Evolutionary conservation across 2,329 filamentous ascomycete species (phyloP), one percentile per base, ranked within the genome.

Genomic region (Achaetomium macrosporum): DNA sequence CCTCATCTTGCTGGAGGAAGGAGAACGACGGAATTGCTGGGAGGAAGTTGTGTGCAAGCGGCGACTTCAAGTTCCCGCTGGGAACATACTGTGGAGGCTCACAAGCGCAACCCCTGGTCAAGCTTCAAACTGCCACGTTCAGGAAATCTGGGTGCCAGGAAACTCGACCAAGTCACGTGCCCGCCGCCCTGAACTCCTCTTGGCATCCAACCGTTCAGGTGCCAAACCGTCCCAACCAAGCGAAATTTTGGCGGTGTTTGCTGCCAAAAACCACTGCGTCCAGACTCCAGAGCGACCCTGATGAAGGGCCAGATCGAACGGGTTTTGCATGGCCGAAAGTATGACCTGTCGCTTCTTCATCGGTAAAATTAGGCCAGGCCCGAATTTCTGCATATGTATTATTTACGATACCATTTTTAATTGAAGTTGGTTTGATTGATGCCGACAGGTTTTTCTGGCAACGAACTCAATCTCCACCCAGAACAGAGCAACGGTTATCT

Each of bases 91-190:
- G 25, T 35, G 49, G 15, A 50, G 25, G 33, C 47, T 53, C 50
- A 52, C 59, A 50, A 54, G 40, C 50, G 50, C 53, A 47, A 51
- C 53, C 54, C 57, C 29, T 36, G 53, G 56, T 54, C 54, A 55
- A 58, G 58, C 53, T 56, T 51, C 35, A 77, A 78, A 72, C 71
- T 77, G 76, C 76, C 76, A 78, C 76, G 76, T 78, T 77, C 71
- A 57, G 48, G 63, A 70, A 69, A 69, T 73, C 48, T 50, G 52
- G 46, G 44, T 43, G 7, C 56, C 58, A 58, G 55, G 61, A 56
- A 39, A 37, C 7, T 47, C 42, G 50, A 45, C 16, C 17, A 9
- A 35, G 45, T 63, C 60, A 62, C 59, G 59, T 63, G 59, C 42
- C 3, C 2, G 5, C 12, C 4, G 17, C 15, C 9, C n/a, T 15